A percentile compares a stretch with the other conserved stretches of the same genome.
Evolutionary conservation across 306 rosid genomes (phyloP).

Genomic region (Rubus parviflorus): DNA sequence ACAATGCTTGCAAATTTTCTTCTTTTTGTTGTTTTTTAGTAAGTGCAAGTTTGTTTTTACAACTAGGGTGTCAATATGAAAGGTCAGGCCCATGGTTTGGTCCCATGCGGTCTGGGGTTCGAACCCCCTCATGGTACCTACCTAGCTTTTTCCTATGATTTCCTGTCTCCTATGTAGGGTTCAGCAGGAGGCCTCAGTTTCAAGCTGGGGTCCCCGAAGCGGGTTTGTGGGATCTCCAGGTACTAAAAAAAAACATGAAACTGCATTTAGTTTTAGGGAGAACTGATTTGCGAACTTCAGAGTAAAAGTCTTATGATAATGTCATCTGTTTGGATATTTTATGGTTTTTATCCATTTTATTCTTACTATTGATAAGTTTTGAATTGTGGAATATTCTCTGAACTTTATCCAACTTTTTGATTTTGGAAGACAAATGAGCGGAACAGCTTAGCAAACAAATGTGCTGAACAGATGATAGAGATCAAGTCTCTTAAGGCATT

Average conservation of each 20-base stretch:
- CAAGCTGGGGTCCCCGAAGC: not conserved
- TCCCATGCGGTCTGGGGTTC: not conserved
- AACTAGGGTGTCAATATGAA: not conserved
- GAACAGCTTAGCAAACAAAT: constrained; percentile 53
- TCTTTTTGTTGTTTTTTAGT: not conserved
- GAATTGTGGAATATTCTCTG: constrained; percentile 1
- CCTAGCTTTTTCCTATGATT: not conserved
- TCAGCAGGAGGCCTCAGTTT: too few relatives aligned
- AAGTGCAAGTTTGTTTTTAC: not conserved
- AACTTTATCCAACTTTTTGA: constrained; percentile 20
- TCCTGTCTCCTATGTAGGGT: not conserved
- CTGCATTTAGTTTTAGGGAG: not conserved
- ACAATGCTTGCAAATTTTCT: not conserved
- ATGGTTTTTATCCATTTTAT: constrained; percentile 6
- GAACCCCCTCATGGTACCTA: not conserved
- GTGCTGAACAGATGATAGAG: constrained; percentile 64
- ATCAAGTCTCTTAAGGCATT: constrained; percentile 66
- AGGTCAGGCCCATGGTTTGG: not conserved
- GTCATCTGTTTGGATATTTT: not conserved
- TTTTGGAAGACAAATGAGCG: constrained; percentile 56
- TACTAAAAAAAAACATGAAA: too few relatives aligned
- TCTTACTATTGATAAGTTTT: not conserved
- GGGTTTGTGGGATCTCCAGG: not conserved
- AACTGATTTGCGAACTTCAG: not conserved
- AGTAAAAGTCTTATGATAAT: not conserved